Conservation (phyloP, 495 filamentous ascomycete species). For the Physcia stellaris region DNA sequence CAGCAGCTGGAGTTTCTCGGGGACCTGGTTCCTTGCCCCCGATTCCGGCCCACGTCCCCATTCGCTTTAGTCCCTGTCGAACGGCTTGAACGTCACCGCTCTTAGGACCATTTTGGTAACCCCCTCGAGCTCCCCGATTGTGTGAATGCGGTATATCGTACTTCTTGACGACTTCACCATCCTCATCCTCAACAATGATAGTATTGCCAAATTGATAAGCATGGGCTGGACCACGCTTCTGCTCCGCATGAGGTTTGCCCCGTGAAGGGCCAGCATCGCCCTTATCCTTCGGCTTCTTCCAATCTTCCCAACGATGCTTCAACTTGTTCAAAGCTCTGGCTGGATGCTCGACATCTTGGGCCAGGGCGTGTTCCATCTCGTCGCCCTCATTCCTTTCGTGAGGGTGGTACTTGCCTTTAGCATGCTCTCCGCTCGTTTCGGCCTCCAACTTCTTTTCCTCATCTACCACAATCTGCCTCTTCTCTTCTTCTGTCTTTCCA, state of each 20-base stretch:
- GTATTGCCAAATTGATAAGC: slow-evolving; percentile 95
- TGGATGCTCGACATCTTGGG: slow-evolving; percentile 20
- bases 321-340: slow-evolving; percentile 20
- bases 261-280: slow-evolving; percentile 12
- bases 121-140: slow-evolving; percentile 21
- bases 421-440: slow-evolving; percentile 32
- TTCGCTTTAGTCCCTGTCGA: slow-evolving; percentile 37
- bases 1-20: slow-evolving; percentile 3
- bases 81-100: slow-evolving; percentile 25
- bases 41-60: slow-evolving; percentile 51
- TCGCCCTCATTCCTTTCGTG: slow-evolving; percentile 34
- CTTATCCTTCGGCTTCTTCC: slow-evolving; percentile 21
- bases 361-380: slow-evolving; percentile 24
- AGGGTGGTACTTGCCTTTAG: slow-evolving; percentile 27
- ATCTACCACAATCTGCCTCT: slow-evolving; percentile 39
- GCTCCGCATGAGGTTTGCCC: slow-evolving; percentile 14
- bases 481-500: slow-evolving; percentile 28
- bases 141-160: slow-evolving; percentile 60
- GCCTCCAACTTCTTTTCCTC: slow-evolving; percentile 46
- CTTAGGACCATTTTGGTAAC: slow-evolving; percentile 30
- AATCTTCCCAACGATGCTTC: slow-evolving; percentile 26
- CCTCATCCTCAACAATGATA: slow-evolving; percentile 95
- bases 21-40: slow-evolving; percentile 27
- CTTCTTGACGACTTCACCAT: slow-evolving; percentile 94
- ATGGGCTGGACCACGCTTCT: slow-evolving; percentile 51